phyloP scores from a whole-genome alignment of 257 asterid genomes.

The Thymus mandschuricus region DNA sequence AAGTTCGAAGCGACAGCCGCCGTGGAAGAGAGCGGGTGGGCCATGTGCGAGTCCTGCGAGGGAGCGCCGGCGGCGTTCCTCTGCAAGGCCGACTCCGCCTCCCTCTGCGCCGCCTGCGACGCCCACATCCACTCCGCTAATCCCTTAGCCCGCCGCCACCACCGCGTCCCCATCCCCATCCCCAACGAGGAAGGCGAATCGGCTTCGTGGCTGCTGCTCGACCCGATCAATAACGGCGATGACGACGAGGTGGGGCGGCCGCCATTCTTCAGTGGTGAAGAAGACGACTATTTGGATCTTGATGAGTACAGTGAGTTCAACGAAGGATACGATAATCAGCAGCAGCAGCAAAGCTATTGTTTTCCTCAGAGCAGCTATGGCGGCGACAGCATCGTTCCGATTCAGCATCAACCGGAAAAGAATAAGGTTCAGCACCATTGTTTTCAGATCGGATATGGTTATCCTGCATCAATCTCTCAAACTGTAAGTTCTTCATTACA shows the following conservation, averaged over 20 bases:
- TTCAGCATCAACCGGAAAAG: conserved; percentile 35
- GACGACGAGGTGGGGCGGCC: conserved; percentile 25
- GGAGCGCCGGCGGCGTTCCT: conserved; percentile 4
- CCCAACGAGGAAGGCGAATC: conserved; percentile 53
- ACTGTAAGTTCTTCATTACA: conserved; percentile 45
- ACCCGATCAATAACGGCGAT: conserved; percentile 44
- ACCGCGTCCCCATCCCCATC: conserved; percentile 62
- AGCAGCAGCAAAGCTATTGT: conserved; percentile 43
- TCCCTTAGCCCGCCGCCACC: conserved; percentile 88
- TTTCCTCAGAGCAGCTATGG: conserved; percentile 49
- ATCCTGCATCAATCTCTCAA: conserved; percentile 50
- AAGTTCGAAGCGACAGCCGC: background rate
- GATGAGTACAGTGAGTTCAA: conserved; percentile 50
- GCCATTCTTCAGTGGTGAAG: conserved; percentile 45
- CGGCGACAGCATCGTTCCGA: conserved; percentile 61
- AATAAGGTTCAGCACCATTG: background rate
- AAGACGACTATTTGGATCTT: conserved; percentile 65
- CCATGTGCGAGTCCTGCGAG: background rate
- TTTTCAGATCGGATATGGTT: conserved; percentile 25
- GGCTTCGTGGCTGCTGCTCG: conserved; percentile 67
- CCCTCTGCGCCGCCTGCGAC: conserved; percentile 61
- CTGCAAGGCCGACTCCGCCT: conserved; percentile 65
- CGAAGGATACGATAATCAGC: conserved; percentile 30
- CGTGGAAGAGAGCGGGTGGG: background rate
- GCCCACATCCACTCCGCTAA: conserved; percentile 79